Evolutionary conservation across 345 rosid species (phyloP).

Genomic region (Euclidium syriacum): DNA sequence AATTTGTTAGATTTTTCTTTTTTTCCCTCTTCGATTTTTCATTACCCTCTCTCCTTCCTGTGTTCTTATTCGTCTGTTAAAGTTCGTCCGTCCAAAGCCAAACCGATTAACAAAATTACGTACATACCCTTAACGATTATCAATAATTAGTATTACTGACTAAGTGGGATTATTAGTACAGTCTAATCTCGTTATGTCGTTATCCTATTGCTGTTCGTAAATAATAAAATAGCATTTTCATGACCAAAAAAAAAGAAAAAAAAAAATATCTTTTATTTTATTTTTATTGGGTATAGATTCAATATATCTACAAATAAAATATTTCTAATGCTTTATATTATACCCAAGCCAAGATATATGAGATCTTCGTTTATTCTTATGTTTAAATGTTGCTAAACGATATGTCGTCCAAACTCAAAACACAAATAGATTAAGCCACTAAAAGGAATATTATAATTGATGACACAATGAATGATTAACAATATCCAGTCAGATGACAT

Average conservation of each 20-base stretch:
- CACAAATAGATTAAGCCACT: not conserved
- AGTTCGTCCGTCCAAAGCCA: slow-evolving; percentile 22
- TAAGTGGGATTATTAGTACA: not conserved
- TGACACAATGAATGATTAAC: slow-evolving; percentile 8
- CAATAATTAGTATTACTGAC: not conserved
- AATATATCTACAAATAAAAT: not conserved
- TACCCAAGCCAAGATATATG: not conserved
- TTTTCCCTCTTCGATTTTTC: not conserved
- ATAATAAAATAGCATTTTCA: not conserved
- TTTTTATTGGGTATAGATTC: not conserved
- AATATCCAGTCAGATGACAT: slow-evolving; percentile 26
- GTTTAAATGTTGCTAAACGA: not conserved
- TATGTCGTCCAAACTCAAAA: slow-evolving; percentile 13
- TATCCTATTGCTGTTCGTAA: not conserved
- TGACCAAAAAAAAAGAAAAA: no score
- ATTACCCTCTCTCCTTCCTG: not conserved
- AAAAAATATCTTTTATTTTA: no score
- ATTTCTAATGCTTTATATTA: not conserved
- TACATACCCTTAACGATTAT: slow-evolving; percentile 10
- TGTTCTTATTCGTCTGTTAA: slow-evolving; percentile 14
- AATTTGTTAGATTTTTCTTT: not conserved
- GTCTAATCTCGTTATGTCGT: slow-evolving; percentile 15
- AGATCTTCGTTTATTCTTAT: slow-evolving; percentile 1
- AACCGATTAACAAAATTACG: not conserved
- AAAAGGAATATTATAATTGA: not conserved